Evolutionary conservation across 345 rosid species (phyloP), one percentile per base, ranked within the genome.

Genomic region (Gossypium arboreum): DNA sequence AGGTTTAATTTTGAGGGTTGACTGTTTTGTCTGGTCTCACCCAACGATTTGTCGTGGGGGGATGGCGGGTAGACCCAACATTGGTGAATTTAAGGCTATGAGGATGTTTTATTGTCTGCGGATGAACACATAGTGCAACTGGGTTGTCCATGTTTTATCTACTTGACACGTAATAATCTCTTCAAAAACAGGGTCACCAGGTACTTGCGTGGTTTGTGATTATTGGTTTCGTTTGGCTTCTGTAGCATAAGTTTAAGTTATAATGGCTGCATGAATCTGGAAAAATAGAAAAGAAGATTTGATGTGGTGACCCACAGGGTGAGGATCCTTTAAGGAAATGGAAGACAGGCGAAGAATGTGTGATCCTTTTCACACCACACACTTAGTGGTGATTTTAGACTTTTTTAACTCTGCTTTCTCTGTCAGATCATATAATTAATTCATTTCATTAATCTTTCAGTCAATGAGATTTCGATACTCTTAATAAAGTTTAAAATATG

Each of bases 71-170:
- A 78, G 17, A 52, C 57, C 85, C 65, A 87, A 81, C 88, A 51
- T 75, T 75, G 54, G 59, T 77, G 87, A 84, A 83, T 81, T 84
- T 78, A 84, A 85, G 84, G 89, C 84, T 43, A 48, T 7, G 12
- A 17, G 59, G 50, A 4, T 51, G 3, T 68, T 22, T 12, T 24
- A 12, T 83, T 78, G 0, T 12, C 39, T 86, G 81, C 79, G 62
- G n/a, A 17, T 34, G 12, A 12, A 4, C 7, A 0, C 25, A 52
- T 64, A 3, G 13, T 12, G 13, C 24, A 70, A 15, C 61, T 39
- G 0, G 61, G n/a, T 1, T 16, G 2, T 5, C 43, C 65, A 16
- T 25, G 9, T 0, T 16, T 34, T 60, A 2, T 17, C 7, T 2
- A 3, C 0, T 25, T 24, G 69, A 61, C 81, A 70, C 77, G 68